Evolutionary conservation across 2,329 filamentous ascomycete species (phyloP).

Genomic region (Chaetomiaceae sp.): DNA sequence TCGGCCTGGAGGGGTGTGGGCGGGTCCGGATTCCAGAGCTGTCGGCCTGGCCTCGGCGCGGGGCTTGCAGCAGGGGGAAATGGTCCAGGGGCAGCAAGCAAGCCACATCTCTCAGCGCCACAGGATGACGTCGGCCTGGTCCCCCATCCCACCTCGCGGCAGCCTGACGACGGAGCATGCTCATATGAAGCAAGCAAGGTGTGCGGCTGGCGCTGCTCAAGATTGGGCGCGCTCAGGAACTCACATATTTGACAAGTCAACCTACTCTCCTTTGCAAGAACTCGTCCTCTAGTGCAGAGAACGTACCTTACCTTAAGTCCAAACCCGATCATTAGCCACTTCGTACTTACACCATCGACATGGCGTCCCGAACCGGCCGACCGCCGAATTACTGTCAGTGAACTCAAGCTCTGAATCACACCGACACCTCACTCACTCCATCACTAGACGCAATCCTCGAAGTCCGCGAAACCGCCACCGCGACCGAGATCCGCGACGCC

Average conservation of each 20-base stretch:
- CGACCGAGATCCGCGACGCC: constrained; percentile 82
- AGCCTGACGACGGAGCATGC: too few relatives aligned
- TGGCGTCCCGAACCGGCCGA: constrained; percentile 31
- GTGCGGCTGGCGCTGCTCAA: too few relatives aligned
- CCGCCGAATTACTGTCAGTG: constrained; percentile 55
- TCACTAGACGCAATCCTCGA: constrained; percentile 65
- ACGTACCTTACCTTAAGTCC: not conserved
- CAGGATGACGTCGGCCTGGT: not conserved
- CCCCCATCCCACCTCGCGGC: not conserved
- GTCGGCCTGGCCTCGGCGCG: not conserved
- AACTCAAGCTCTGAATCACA: constrained; percentile 1
- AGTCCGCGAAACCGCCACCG: constrained; percentile 64
- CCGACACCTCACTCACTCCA: not conserved
- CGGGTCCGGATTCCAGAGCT: not conserved
- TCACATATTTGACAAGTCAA: too few relatives aligned
- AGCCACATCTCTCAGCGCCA: not conserved
- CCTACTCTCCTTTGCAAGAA: too few relatives aligned
- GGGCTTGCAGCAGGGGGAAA: not conserved
- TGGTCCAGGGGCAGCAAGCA: not conserved
- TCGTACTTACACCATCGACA: constrained; percentile 19
- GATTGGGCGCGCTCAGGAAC: too few relatives aligned
- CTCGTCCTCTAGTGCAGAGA: too few relatives aligned
- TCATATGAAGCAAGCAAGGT: too few relatives aligned
- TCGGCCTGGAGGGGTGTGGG: too few relatives aligned
- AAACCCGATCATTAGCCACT: not conserved